phyloP scores from a whole-genome alignment of 1,284 basidiomycete species.

The Puccinia polysora region DNA sequence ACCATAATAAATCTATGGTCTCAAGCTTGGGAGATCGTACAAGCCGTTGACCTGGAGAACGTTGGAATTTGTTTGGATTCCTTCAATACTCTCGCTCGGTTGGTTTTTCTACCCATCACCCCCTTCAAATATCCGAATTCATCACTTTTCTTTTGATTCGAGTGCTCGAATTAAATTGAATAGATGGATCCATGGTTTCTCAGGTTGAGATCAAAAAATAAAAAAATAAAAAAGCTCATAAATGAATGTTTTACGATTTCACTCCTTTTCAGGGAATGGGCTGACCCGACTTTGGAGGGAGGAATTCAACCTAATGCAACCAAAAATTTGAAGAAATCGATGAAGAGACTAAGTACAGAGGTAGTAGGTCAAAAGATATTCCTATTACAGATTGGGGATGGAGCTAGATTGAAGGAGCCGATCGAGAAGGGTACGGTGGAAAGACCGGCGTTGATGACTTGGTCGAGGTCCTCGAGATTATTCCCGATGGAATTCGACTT shows the following conservation, averaged over 20 bases:
- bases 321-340: conserved; percentile 32
- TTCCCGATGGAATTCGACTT: conserved; percentile 52
- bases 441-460: conserved; percentile 52
- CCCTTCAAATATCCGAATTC: conserved; percentile 47
- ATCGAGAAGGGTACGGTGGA: conserved; percentile 49
- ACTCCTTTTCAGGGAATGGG: conserved; percentile 26
- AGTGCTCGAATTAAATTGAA: conserved; percentile 48
- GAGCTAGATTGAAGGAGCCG: conserved; percentile 46
- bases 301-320: conserved; percentile 25
- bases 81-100: conserved; percentile 54
- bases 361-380: conserved; percentile 50
- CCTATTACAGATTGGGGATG: conserved; percentile 54
- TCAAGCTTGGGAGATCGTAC: conserved; percentile 52
- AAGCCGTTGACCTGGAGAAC: conserved; percentile 49
- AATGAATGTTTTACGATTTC: too few relatives aligned
- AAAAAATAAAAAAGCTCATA: background rate
- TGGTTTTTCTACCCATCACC: conserved; percentile 50
- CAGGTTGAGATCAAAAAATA: conserved; percentile 24
- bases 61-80: conserved; percentile 54
- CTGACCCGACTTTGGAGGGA: conserved; percentile 22
- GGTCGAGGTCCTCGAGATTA: conserved; percentile 53
- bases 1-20: conserved; percentile 51
- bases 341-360: conserved; percentile 42
- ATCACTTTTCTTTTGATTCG: conserved; percentile 41
- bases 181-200: conserved; percentile 44